phyloP scores from a whole-genome alignment of 805 yeast species.

The Kazachstania martiniae region DNA sequence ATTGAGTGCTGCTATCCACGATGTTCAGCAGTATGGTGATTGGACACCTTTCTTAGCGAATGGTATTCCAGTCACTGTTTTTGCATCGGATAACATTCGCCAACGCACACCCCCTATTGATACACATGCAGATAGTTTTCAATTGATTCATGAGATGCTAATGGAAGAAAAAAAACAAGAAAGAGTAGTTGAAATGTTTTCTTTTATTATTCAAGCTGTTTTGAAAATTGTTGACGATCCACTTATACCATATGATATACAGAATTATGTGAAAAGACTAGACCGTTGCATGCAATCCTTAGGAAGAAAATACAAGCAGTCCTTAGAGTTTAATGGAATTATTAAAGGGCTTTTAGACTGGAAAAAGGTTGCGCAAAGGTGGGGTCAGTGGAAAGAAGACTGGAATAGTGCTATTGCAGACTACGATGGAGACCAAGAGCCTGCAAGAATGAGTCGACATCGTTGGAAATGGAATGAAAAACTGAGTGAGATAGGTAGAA shows the following conservation, averaged over 20 bases:
- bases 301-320: conserved; percentile 9
- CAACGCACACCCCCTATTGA: conserved; percentile 42
- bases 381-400: conserved; percentile 42
- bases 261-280: conserved; percentile 34
- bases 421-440: conserved; percentile 48
- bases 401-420: conserved; percentile 45
- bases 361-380: conserved; percentile 33
- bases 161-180: conserved; percentile 38
- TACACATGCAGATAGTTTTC: conserved; percentile 56
- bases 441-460: conserved; percentile 50
- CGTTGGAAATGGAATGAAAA: conserved; percentile 71
- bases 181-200: conserved; percentile 45
- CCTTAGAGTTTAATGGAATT: conserved; percentile 23
- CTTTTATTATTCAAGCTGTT: conserved; percentile 39
- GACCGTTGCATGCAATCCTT: conserved; percentile 38
- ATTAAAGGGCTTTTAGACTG: conserved; percentile 30
- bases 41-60: conserved; percentile 49
- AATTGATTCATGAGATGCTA: conserved; percentile 33
- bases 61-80: conserved; percentile 36
- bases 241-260: conserved; percentile 55
- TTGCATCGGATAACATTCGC: conserved; percentile 10
- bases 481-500: conserved; percentile 41
- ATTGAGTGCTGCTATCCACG: conserved; percentile 10
- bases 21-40: conserved; percentile 39
- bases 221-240: conserved; percentile 62